A percentile compares a stretch with the other conserved stretches of the same genome.
Evolutionary conservation across 441 rosid genomes (phyloP).

Genomic region (Populus trichocarpa): DNA sequence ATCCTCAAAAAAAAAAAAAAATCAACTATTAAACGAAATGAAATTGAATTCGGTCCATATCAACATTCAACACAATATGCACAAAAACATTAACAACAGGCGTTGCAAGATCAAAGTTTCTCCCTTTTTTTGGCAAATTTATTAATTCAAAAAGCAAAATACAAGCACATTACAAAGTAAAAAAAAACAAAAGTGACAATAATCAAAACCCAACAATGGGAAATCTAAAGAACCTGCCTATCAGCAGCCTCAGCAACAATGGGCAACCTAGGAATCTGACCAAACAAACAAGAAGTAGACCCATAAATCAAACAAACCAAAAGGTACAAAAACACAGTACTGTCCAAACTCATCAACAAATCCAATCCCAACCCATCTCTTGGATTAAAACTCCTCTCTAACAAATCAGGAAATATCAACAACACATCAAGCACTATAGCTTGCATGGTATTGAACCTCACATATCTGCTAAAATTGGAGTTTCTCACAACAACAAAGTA

Average conservation of each 20-base stretch:
- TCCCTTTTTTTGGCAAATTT: background rate
- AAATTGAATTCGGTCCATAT: background rate
- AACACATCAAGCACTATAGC: constrained; percentile 88
- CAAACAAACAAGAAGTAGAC: constrained; percentile 76
- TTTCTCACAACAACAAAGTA: constrained; percentile 93
- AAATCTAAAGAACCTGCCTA: constrained; percentile 58
- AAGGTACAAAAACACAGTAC: constrained; percentile 83
- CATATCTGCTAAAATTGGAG: constrained; percentile 79
- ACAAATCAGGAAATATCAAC: constrained; percentile 81
- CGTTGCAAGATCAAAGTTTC: background rate
- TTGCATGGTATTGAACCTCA: constrained; percentile 97
- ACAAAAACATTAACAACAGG: background rate
- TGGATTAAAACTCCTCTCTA: constrained; percentile 83
- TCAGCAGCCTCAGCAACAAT: constrained; percentile 97
- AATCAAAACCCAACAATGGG: constrained; percentile 6
- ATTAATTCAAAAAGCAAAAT: background rate
- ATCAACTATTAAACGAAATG: background rate
- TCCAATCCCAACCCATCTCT: constrained; percentile 77
- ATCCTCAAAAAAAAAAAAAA: no score
- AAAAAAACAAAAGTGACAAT: background rate
- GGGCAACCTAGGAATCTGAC: constrained; percentile 86
- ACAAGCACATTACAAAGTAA: constrained; percentile 10
- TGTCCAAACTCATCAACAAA: constrained; percentile 86
- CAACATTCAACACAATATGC: background rate
- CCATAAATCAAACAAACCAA: constrained; percentile 84